Percentiles rank a stretch among this genome's conserved stretches.
These are phyloP conservation scores for Salix dunnii DNA, from an alignment of 345 rosid species.

Conservation along the genomic window DNA sequence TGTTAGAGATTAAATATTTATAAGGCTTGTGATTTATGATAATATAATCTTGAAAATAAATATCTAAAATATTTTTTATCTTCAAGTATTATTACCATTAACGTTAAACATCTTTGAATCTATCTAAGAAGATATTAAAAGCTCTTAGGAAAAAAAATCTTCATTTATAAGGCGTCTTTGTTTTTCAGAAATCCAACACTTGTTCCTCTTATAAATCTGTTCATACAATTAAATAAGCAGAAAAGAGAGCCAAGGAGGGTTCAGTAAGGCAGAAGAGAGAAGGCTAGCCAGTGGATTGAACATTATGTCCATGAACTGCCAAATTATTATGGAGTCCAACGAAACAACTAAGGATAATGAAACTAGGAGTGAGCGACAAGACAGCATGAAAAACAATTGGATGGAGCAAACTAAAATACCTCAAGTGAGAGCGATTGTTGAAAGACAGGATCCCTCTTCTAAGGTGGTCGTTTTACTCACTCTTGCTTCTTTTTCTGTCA, in stretches of 20 bases:
- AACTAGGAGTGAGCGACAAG: not conserved
- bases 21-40: no score
- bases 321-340: not conserved
- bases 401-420: constrained; percentile 18
- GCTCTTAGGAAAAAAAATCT: no score
- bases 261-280: not conserved
- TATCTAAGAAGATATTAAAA: no score
- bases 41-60: no score
- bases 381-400: not conserved
- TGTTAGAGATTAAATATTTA: no score
- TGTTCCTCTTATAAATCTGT: no score
- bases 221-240: no score
- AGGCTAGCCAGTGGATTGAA: not conserved
- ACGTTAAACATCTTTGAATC: no score
- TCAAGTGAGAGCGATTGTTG: constrained; percentile 32
- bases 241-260: not conserved
- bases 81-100: no score
- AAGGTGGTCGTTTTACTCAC: constrained; percentile 18
- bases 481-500: not conserved
- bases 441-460: constrained; percentile 37
- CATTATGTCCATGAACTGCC: not conserved
- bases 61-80: no score
- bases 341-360: not conserved
- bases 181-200: no score
- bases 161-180: no score